Evolutionary conservation across 805 yeast genomes (phyloP).

Genomic region (Spathaspora gorwiae): DNA sequence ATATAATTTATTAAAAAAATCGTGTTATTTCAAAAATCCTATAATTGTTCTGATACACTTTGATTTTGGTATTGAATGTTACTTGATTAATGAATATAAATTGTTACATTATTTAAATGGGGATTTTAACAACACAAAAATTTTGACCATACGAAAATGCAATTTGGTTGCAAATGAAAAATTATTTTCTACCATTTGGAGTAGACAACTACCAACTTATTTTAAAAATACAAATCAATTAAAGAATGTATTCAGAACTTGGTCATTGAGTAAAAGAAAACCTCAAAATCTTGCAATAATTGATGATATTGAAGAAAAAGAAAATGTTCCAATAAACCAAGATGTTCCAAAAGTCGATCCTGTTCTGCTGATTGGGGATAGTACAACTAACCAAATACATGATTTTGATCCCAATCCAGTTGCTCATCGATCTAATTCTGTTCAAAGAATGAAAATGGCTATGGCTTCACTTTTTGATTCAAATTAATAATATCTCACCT

Average conservation of each 20-base stretch:
- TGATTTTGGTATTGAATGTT: neutral
- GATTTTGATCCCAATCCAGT: too few relatives aligned
- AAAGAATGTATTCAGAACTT: neutral
- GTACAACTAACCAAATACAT: too few relatives aligned
- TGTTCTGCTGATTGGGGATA: too few relatives aligned
- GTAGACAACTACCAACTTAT: conserved; percentile 9
- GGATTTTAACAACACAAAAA: neutral
- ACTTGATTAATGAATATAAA: neutral
- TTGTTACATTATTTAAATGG: neutral
- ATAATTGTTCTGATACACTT: neutral
- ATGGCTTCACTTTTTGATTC: too few relatives aligned
- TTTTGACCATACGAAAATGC: conserved; percentile 7
- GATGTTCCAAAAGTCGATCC: too few relatives aligned
- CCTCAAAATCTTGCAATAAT: too few relatives aligned
- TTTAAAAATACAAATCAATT: neutral
- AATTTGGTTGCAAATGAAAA: conserved; percentile 8
- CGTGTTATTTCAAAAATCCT: conserved; percentile 13
- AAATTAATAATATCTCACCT: too few relatives aligned
- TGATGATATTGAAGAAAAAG: neutral
- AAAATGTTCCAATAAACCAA: neutral
- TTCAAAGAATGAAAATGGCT: too few relatives aligned
- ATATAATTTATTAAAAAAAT: neutral
- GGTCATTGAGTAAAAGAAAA: neutral
- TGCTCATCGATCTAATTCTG: too few relatives aligned
- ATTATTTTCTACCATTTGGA: conserved; percentile 7